These are phyloP conservation scores for Cyamopsis tetragonoloba DNA, from an alignment of 306 rosid genomes.

Conservation along the genomic window DNA sequence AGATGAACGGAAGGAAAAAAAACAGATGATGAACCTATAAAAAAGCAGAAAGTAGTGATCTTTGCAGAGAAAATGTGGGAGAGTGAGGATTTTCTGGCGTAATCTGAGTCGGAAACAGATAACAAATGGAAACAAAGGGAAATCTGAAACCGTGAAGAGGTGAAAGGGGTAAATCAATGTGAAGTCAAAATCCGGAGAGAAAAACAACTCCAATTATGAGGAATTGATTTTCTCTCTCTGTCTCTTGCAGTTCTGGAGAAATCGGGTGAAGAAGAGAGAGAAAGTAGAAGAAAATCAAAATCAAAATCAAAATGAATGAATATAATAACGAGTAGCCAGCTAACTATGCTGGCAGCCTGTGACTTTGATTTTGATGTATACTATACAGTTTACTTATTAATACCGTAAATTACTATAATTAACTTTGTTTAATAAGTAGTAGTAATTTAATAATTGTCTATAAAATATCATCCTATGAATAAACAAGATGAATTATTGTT, in stretches of 20 bases:
- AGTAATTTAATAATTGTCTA: slow-evolving; percentile 32
- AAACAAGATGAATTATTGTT: neutral
- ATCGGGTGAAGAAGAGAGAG: slow-evolving; percentile 34
- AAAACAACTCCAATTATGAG: slow-evolving; percentile 27
- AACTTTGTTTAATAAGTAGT: no score
- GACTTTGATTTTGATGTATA: slow-evolving; percentile 30
- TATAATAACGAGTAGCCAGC: slow-evolving; percentile 77
- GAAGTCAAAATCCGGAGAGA: slow-evolving; percentile 32
- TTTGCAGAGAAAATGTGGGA: slow-evolving; percentile 26
- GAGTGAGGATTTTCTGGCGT: neutral
- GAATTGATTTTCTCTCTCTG: slow-evolving; percentile 16
- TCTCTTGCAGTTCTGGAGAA: slow-evolving; percentile 36
- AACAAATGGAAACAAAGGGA: neutral
- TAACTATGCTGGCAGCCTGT: slow-evolving; percentile 52
- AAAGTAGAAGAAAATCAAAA: neutral
- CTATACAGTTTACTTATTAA: neutral
- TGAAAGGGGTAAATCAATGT: slow-evolving; percentile 24
- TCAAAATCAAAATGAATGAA: slow-evolving; percentile 16
- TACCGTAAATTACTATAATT: neutral
- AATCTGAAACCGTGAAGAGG: slow-evolving; percentile 10
- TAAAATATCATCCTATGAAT: slow-evolving; percentile 18
- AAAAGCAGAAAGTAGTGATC: slow-evolving; percentile 37
- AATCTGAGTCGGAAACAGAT: no score
- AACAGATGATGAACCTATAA: slow-evolving; percentile 7
- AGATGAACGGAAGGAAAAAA: neutral